These are phyloP conservation scores for Kockiozyma suomiensis DNA, from an alignment of 805 yeast genomes.

Conservation along the genomic window DNA sequence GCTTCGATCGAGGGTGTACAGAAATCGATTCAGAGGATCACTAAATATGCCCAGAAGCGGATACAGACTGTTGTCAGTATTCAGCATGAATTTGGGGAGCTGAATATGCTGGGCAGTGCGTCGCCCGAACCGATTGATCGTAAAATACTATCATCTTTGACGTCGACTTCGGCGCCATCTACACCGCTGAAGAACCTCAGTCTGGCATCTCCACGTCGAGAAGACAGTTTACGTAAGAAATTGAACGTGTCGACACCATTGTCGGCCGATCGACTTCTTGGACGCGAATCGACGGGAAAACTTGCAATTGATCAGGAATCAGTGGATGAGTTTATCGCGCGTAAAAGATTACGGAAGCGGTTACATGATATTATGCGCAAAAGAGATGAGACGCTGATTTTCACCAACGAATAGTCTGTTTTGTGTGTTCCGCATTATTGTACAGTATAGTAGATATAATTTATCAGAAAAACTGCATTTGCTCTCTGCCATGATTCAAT, in stretches of 20 bases:
- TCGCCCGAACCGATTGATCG: not conserved
- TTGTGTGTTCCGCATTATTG: not conserved
- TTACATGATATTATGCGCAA: conserved; percentile 1
- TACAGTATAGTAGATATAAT: not conserved
- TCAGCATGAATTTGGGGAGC: conserved; percentile 7
- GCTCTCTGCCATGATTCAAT: no score
- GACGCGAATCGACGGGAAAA: not conserved
- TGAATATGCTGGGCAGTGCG: not conserved
- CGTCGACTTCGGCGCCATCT: not conserved
- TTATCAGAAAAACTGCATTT: no score
- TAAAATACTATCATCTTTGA: no score
- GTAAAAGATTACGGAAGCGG: conserved; percentile 9
- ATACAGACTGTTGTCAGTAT: conserved; percentile 17
- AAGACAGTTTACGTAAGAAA: not conserved
- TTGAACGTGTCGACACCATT: not conserved
- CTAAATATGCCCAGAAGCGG: conserved; percentile 22
- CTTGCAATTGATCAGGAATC: conserved; percentile 18
- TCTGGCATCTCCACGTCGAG: not conserved
- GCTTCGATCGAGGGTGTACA: conserved; percentile 27
- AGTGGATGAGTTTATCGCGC: conserved; percentile 18
- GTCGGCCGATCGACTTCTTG: not conserved
- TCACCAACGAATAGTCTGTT: conserved; percentile 9
- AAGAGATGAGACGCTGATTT: conserved; percentile 6
- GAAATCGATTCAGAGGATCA: conserved; percentile 24
- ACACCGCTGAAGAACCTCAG: not conserved